Evolutionary conservation across 768 basidiomycete species (phyloP), one percentile per base, ranked within the genome.

Genomic region (Lyophyllum semitale): DNA sequence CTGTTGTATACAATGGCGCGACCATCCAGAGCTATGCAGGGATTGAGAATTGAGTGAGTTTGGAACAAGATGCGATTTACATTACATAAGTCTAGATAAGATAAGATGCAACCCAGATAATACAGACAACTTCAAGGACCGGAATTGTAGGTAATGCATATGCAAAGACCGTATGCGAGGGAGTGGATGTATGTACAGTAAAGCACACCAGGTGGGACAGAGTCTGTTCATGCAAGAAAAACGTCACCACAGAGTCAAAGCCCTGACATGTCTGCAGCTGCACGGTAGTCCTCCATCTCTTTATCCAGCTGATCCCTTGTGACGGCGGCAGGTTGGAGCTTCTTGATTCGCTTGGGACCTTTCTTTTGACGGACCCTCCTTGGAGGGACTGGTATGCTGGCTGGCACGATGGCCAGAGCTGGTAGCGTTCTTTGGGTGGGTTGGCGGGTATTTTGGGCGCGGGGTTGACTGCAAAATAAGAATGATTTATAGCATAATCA

Each of bases 1-100:
- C 93, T 9, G 95, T 98, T 7, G 91, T 94, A 70, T 97, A 98
- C 43, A 98, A 75, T 2, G 95, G 95, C n/a, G 95, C 95, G 15
- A 89, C 93, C 95, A 96, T 93, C n/a, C 23, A 1, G 15, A 9
- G 35, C 26, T 13, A 35, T 8, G 9, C n/a, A 23, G 25, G 41
- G n/a, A 22, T 25, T 25, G 30, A 5, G 27, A 29, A 29, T 8
- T 3, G 7, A 43, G 18, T 29, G n/a, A 23, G 29, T 8, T 30
- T n/a, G 38, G 11, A 25, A 48, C 26, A 38, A 40, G 30, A 49
- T 41, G 18, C 26, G 48, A 45, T 45, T 27, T 41, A 51, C 30
- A 18, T 57, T 46, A 60, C 48, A 55, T 60, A 55, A 59, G 54
- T 32, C 15, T 8, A 32, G 50, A 54, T 57, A 61, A 57, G 59